Base-by-base conservation (phyloP, 805 yeast species). In the Zygoascus tannicola region DNA sequence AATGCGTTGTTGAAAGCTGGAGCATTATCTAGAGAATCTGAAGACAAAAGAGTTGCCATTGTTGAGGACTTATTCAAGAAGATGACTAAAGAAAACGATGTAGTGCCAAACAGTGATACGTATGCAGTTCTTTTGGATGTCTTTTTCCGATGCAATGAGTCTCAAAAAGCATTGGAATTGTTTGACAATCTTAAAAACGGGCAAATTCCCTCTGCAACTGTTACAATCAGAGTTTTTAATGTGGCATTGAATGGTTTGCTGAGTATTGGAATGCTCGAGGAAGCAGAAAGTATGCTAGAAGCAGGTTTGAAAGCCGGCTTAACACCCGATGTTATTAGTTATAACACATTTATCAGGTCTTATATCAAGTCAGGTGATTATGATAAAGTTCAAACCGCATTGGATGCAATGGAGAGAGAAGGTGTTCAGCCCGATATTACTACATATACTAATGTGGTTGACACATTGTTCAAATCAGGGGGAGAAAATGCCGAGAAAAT, bases 371-470 rank as follows among this genome's bases (percentile, higher is more conserved):
- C 44, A 5, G 63, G 66, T 34, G 66, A 75, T 18, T 57, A 57
- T 47, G 68, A 64, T 23, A 66, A 66, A 38, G 80, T 80, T 3
- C 64, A 66, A n/a, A 67, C 65, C n/a, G 64, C 75, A 12, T 59
- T 81, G 35, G 63, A 68, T 28, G 64, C 65, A 46, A 71, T 79
- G 75, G 56, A 55, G 33, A 57, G 57, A 26, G 46, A 63, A 21
- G 56, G 63, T 2, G 58, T 80, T 20, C 54, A 66, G 32, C 81
- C 81, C 22, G 84, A 78, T 56, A 67, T 76, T 38, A 76, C 76
- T 15, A 80, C 88, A 2, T 75, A 75, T 60, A 73, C 87, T 3
- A 70, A 74, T 30, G 62, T 80, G 20, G 67, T 80, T 43, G 78
- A 80, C 53, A 60, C 70, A 42, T 66, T 71, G 50, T 67, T 80